Percentiles rank a stretch among this genome's conserved stretches.
These are phyloP conservation scores for Periglandula ipomoeae DNA, from an alignment of 2,329 filamentous ascomycete species.

Conservation along the genomic window DNA sequence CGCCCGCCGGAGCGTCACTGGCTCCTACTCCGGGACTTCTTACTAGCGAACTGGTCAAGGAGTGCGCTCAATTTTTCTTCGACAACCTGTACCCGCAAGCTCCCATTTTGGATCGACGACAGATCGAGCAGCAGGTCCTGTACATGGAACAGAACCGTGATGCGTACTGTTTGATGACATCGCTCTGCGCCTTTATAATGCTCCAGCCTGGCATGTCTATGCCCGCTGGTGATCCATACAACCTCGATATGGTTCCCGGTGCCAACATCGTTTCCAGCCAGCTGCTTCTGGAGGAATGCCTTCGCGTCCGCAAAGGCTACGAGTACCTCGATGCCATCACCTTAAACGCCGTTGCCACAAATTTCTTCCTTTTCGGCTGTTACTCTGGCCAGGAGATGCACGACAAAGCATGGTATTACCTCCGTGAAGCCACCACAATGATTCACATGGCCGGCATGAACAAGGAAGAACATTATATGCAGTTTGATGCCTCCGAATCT, in stretches of 20 bases:
- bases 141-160: conserved; percentile 55
- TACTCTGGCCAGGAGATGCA: conserved; percentile 64
- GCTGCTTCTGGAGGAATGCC: conserved; percentile 57
- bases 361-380: conserved; percentile 68
- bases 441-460: conserved; percentile 51
- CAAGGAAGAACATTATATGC: conserved; percentile 53
- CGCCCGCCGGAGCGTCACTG: conserved; percentile 37
- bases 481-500: conserved; percentile 49
- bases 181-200: conserved; percentile 60
- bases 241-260: conserved; percentile 46
- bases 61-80: conserved; percentile 61
- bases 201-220: conserved; percentile 59
- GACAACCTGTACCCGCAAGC: conserved; percentile 55
- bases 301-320: conserved; percentile 54
- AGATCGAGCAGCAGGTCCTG: conserved; percentile 47
- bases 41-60: conserved; percentile 53
- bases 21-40: conserved; percentile 52
- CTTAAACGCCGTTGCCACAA: conserved; percentile 56
- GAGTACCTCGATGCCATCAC: conserved; percentile 50
- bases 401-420: conserved; percentile 69
- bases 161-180: conserved; percentile 53
- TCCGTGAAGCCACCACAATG: conserved; percentile 69
- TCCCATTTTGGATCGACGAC: conserved; percentile 51
- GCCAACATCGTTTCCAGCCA: conserved; percentile 56
- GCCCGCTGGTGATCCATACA: conserved; percentile 46